Base-by-base conservation (phyloP, 257 asterid species). In the Ehretia macrophylla region DNA sequence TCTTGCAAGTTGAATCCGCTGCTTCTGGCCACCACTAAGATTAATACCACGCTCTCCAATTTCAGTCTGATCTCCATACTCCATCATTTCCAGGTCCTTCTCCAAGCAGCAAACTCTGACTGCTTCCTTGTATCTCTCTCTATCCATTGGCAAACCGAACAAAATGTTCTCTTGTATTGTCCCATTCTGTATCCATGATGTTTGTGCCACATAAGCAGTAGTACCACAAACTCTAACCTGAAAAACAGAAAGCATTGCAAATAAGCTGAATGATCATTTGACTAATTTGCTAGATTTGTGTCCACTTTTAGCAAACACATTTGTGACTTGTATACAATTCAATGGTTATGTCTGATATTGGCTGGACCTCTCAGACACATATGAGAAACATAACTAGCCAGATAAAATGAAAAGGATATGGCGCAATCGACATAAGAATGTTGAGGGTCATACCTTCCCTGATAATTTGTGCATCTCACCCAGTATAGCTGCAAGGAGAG, bases 11-110 rank as follows among this genome's bases (percentile, higher is more conserved):
- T 93, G 99, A 66, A 93, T 79, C 17, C 97, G 59, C 78, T 93
- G 99, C 74, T 93, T 93, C 73, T 93, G 99, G 38, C 99, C 99
- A 17, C 99, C 97, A 22, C 99, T 93, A 60, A 93, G 83, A 62
- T 93, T 93, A 64, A 93, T 93, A 17, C 99, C 99, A 6, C 97
- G 99, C 77, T 93, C 99, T 38, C 99, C 99, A 14, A 93, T 93
- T 81, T 93, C 99, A 6, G 99, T 93, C 75, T 86, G 96, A 65
- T 93, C 99, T 18, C 96, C 95, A 55, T 71, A 86, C 76, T 93
- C 99, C 97, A 89, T 86, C 89, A 85, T 82, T 72, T 89, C 97
- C 79, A 93, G 45, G 84, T 93, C 99, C 67, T 86, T 93, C 76
- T 86, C 96, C 79, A 93, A 72, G 82, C 96, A 89, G 68, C 96